Percentiles rank a stretch among this genome's conserved stretches.
These are phyloP conservation scores for Suillus discolor DNA, from an alignment of 768 basidiomycete species.

Conservation along the genomic window DNA sequence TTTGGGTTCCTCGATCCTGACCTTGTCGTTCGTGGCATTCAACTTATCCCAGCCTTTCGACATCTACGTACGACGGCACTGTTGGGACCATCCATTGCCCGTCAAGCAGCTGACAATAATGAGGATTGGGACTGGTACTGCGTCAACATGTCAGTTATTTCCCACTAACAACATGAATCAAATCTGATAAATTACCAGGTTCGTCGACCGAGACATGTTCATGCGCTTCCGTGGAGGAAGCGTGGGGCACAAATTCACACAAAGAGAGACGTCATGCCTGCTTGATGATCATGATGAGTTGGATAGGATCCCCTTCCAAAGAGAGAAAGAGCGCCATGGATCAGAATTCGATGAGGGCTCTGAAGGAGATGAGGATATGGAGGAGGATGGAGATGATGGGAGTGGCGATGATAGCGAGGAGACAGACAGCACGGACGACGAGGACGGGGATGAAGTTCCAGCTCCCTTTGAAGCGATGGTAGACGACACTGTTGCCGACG, in stretches of 20 bases:
- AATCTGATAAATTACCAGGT: slow-evolving; percentile 27
- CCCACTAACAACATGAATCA: too few species aligned
- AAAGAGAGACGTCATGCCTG: background rate
- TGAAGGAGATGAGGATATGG: background rate
- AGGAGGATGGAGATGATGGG: background rate
- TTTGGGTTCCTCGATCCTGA: too few species aligned
- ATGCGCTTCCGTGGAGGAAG: slow-evolving; percentile 35
- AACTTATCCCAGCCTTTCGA: too few species aligned
- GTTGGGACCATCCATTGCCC: too few species aligned
- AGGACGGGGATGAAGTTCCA: too few species aligned
- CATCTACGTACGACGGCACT: too few species aligned
- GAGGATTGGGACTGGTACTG: slow-evolving; percentile 31
- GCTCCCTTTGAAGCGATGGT: too few species aligned
- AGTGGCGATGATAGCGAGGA: background rate
- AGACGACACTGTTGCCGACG: too few species aligned
- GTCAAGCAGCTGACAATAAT: too few species aligned
- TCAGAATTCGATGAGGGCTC: background rate
- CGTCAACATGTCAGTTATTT: slow-evolving; percentile 18
- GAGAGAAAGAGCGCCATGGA: background rate
- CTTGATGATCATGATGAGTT: background rate
- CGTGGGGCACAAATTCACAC: slow-evolving; percentile 29
- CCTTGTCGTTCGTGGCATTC: too few species aligned
- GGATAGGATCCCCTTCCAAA: background rate
- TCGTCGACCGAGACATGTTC: slow-evolving; percentile 44
- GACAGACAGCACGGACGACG: too few species aligned